Percentiles rank a stretch among this genome's conserved stretches.
These are phyloP conservation scores for Cytospora schulzeri DNA, from an alignment of 2,329 filamentous ascomycete genomes.

Conservation along the genomic window DNA sequence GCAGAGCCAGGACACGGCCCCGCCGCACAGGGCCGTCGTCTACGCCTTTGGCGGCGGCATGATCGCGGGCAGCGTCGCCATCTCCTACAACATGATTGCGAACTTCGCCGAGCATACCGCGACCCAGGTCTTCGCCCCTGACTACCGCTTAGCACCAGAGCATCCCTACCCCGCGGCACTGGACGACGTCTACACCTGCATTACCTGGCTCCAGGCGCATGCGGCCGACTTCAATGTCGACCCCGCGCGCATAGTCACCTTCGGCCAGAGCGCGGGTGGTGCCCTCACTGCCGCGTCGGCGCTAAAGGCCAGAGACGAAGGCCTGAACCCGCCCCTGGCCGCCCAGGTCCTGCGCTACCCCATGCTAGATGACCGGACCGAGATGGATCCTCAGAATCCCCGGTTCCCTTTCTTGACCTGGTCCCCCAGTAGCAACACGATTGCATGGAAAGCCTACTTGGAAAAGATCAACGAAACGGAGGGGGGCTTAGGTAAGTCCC, in stretches of 20 bases:
- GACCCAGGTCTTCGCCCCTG: slow-evolving; percentile 40
- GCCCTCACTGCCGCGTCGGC: slow-evolving; percentile 34
- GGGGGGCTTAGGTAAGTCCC: background rate
- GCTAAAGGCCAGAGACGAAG: slow-evolving; percentile 44
- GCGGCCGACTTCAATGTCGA: slow-evolving; percentile 32
- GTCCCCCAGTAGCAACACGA: slow-evolving; percentile 5
- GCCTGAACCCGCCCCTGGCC: slow-evolving; percentile 35
- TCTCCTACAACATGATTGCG: slow-evolving; percentile 28
- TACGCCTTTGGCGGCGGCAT: slow-evolving; percentile 36
- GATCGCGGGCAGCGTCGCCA: slow-evolving; percentile 30
- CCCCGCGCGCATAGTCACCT: slow-evolving; percentile 31
- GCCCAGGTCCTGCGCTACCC: slow-evolving; percentile 41
- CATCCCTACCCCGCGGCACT: slow-evolving; percentile 47
- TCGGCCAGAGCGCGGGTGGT: slow-evolving; percentile 35
- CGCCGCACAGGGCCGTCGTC: slow-evolving; percentile 27
- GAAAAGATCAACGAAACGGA: background rate
- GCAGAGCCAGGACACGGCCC: slow-evolving; percentile 4
- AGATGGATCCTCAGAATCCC: slow-evolving; percentile 1
- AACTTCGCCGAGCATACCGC: slow-evolving; percentile 25
- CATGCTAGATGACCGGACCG: slow-evolving; percentile 42
- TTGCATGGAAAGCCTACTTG: slow-evolving; percentile 6
- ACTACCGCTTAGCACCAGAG: slow-evolving; percentile 54
- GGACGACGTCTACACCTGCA: slow-evolving; percentile 41
- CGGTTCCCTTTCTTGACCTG: slow-evolving; percentile 3
- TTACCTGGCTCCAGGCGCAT: slow-evolving; percentile 39